These are phyloP conservation scores for Ophiostoma australiae DNA, from an alignment of 2,329 filamentous ascomycete genomes.

Conservation along the genomic window DNA sequence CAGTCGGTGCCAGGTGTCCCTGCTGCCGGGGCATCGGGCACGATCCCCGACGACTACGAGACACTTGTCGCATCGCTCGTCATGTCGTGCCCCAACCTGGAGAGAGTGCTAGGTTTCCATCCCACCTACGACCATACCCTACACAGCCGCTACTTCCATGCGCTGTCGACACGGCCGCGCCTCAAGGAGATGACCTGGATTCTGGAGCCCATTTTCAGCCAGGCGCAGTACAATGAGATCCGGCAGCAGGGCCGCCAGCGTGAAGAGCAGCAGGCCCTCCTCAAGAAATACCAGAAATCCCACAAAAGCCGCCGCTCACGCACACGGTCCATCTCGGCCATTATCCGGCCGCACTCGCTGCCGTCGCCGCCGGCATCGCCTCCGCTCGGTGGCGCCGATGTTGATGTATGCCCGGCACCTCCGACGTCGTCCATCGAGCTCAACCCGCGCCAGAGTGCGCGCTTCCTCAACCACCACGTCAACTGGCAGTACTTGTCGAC, in stretches of 20 bases:
- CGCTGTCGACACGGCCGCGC: constrained; percentile 52
- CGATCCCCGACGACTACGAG: constrained; percentile 48
- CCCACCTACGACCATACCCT: constrained; percentile 49
- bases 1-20: background rate
- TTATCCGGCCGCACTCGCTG: constrained; percentile 16
- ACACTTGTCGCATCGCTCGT: constrained; percentile 56
- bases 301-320: constrained; percentile 11
- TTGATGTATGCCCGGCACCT: no score
- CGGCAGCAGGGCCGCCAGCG: constrained; percentile 10
- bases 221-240: constrained; percentile 22
- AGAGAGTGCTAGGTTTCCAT: constrained; percentile 52
- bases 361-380: constrained; percentile 18
- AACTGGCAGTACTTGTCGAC: constrained; percentile 53
- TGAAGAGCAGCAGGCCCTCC: background rate
- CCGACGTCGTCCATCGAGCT: constrained; percentile 27
- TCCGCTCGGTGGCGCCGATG: background rate
- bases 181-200: constrained; percentile 58
- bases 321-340: constrained; percentile 22
- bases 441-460: constrained; percentile 36
- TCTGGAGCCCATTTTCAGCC: constrained; percentile 42
- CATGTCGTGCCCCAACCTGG: constrained; percentile 62
- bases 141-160: constrained; percentile 54
- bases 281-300: background rate
- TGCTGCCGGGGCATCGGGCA: constrained; percentile 23
- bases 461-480: constrained; percentile 42